Evolutionary conservation across 2,329 filamentous ascomycete species (phyloP).

Genomic region (Pseudocercospora pini-densiflorae): DNA sequence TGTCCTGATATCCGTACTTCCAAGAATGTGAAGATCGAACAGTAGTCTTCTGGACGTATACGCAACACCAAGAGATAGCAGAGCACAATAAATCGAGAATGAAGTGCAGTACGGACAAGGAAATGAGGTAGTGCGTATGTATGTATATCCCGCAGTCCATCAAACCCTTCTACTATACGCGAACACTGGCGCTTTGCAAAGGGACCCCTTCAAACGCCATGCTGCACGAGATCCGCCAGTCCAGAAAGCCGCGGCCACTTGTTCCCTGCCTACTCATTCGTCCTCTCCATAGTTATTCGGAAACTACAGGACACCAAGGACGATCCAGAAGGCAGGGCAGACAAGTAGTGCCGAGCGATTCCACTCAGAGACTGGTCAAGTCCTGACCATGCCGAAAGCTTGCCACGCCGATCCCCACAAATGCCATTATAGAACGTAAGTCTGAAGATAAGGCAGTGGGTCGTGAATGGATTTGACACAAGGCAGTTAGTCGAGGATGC

Average conservation of each 20-base stretch:
- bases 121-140: background rate
- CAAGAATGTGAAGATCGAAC: background rate
- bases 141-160: background rate
- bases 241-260: background rate
- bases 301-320: background rate
- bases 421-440: background rate
- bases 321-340: background rate
- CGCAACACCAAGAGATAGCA: background rate
- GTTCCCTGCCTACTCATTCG: background rate
- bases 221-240: background rate
- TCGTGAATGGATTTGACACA: background rate
- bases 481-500: background rate
- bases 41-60: background rate
- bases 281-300: background rate
- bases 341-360: background rate
- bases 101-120: background rate
- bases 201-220: background rate
- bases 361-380: background rate
- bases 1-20: background rate
- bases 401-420: background rate
- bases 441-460: background rate
- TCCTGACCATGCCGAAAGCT: background rate
- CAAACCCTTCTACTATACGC: background rate
- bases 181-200: background rate
- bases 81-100: background rate